Base-by-base conservation (phyloP, 164 flowering plant genomes). In the Dillenia suffruticosa region DNA sequence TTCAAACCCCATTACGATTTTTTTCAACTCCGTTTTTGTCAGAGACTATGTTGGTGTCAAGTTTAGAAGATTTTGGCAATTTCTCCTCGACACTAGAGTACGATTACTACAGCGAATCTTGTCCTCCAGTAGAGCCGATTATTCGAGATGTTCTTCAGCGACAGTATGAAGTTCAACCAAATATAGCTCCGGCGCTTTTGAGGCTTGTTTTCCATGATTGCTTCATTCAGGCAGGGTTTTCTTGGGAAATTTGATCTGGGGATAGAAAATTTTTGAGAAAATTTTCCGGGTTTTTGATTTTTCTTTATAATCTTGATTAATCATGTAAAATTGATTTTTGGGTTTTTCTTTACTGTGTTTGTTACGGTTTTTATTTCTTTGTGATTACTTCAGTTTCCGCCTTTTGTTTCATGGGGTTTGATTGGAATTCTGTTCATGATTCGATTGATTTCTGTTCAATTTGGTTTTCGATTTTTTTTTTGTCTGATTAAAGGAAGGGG, bases 131-230 rank as follows among this genome's bases (percentile, higher is more conserved):
- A 0, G 86, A 81, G 69, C 45, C 40, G 1, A 72, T 78, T 19
- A 50, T 85, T 22, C 71, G 70, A 12, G 26, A 62, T 1, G 24
- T 59, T 48, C 50, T 78, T 43, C 72, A 53, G 4, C 24, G 66
- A 0, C 45, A 69, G 13, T 63, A 56, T 68, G 45, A 48, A 22
- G 10, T 10, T 50, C 68, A 56, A 2, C 44, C 76, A 8, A 22
- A 48, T 58, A 64, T 81, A 2, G 73, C 79, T 55, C 85, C 90
- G 11, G 74, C 73, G 11, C 64, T 84, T 9, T 14, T 84, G 9
- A 70, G 84, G 44, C 80, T 84, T 9, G 64, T 58, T 57, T 84
- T 84, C 67, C 89, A 84, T 45, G 86, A 84, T 46, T 81, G 89
- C 74, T 84, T 84, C 63, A 52, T 84, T 26, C 61, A 72, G 82